Evolutionary conservation across 2,329 filamentous ascomycete species (phyloP).

Genomic region (Emergomyces africanus): DNA sequence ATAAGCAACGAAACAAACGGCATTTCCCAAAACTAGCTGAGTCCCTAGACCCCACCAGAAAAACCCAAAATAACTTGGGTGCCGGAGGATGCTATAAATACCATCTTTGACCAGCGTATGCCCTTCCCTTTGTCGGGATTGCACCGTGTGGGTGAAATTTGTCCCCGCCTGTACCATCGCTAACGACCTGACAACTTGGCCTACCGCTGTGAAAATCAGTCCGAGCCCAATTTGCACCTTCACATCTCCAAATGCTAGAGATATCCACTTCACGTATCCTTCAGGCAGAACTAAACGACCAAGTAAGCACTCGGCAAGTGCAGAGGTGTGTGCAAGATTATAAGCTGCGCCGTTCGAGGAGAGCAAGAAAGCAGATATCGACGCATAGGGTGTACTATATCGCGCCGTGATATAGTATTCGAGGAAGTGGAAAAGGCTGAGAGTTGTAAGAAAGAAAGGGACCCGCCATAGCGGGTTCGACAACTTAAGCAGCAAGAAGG

Average conservation of each 20-base stretch:
- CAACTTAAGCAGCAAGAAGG: conserved; percentile 16
- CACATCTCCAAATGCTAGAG: conserved; percentile 23
- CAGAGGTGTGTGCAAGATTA: conserved; percentile 65
- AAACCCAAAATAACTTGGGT: conserved; percentile 95
- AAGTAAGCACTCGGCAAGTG: conserved; percentile 56
- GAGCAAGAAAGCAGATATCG: conserved; percentile 66
- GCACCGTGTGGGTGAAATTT: conserved; percentile 85
- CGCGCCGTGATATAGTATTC: conserved; percentile 85
- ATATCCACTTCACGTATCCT: conserved; percentile 36
- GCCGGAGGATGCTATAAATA: conserved; percentile 62
- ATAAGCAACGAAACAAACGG: conserved; percentile 64
- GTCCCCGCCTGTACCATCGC: conserved; percentile 84
- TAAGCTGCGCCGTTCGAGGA: conserved; percentile 76
- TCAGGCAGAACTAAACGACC: conserved; percentile 17
- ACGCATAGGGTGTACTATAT: conserved; percentile 65
- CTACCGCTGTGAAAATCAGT: conserved; percentile 49
- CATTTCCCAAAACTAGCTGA: conserved; percentile 79
- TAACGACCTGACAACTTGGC: conserved; percentile 62
- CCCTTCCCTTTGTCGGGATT: conserved; percentile 51
- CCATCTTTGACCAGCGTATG: conserved; percentile 77
- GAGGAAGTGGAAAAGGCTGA: conserved; percentile 84
- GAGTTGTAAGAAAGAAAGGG: conserved; percentile 41
- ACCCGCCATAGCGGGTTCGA: conserved; percentile 42
- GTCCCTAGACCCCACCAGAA: conserved; percentile 98
- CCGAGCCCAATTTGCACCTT: conserved; percentile 40